These are phyloP conservation scores for Fusarium nisikadoi DNA, from an alignment of 2,329 filamentous ascomycete species.

Conservation along the genomic window DNA sequence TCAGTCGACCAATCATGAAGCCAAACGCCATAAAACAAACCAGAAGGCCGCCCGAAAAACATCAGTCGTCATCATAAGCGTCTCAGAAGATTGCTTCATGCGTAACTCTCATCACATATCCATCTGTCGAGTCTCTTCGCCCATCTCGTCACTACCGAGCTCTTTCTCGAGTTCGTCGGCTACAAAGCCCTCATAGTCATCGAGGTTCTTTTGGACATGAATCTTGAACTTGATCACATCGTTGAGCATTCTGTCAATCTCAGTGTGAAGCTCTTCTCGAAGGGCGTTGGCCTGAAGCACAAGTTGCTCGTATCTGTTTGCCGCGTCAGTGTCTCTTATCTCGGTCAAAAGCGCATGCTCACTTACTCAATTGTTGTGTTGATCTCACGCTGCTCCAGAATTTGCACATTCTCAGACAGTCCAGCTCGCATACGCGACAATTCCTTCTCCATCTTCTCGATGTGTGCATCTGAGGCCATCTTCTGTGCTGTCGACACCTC, in stretches of 20 bases:
- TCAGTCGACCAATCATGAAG: slow-evolving; percentile 8
- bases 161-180: slow-evolving; percentile 92
- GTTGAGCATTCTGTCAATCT: slow-evolving; percentile 95
- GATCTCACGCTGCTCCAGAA: slow-evolving; percentile 96
- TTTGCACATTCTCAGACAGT: slow-evolving; percentile 84
- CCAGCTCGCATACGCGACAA: slow-evolving; percentile 90
- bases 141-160: slow-evolving; percentile 71
- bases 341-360: background rate
- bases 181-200: slow-evolving; percentile 94
- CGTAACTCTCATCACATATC: slow-evolving; percentile 48
- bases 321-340: slow-evolving; percentile 16
- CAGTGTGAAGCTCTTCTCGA: slow-evolving; percentile 96
- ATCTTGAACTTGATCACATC: slow-evolving; percentile 99
- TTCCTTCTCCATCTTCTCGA: slow-evolving; percentile 99
- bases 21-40: slow-evolving; percentile 37
- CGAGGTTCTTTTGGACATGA: slow-evolving; percentile 89
- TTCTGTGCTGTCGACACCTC: slow-evolving; percentile 88
- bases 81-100: slow-evolving; percentile 34
- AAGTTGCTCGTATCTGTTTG: slow-evolving; percentile 83
- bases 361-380: slow-evolving; percentile 93
- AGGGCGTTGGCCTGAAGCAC: slow-evolving; percentile 84
- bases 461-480: slow-evolving; percentile 88
- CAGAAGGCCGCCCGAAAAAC: slow-evolving; percentile 31
- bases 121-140: slow-evolving; percentile 63
- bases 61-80: slow-evolving; percentile 39